A percentile compares a stretch with the other conserved stretches of the same genome.
These are phyloP conservation scores for Pythium diclinum DNA, from an alignment of 352 stramenopile species.

Conservation along the genomic window DNA sequence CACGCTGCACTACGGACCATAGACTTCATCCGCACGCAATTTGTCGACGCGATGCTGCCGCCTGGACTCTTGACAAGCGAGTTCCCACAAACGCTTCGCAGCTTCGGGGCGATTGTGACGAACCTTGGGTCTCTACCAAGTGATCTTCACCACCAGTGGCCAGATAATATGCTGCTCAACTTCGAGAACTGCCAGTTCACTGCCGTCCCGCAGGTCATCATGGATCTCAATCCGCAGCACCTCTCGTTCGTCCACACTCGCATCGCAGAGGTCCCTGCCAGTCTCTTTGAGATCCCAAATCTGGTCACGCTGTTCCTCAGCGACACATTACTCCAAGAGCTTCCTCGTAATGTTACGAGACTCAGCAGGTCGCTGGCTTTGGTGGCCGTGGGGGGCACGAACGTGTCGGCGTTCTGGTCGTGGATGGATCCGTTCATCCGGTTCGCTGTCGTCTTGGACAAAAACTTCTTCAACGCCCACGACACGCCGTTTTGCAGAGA, in stretches of 20 bases:
- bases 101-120: not conserved
- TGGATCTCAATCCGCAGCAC: not conserved
- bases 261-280: not conserved
- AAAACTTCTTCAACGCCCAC: constrained; percentile 5
- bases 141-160: constrained; percentile 5
- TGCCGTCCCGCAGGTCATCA: not conserved
- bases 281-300: constrained; percentile 1
- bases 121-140: not conserved
- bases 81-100: not conserved
- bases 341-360: not conserved
- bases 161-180: not conserved
- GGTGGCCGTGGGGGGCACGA: not conserved
- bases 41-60: not conserved
- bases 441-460: not conserved
- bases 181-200: not conserved
- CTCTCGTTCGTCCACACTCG: not conserved
- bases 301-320: not conserved
- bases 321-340: constrained; percentile 1
- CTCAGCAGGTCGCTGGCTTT: not conserved
- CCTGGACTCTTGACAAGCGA: not conserved
- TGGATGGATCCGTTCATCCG: constrained; percentile 6
- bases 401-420: constrained; percentile 9
- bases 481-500: constrained; percentile 5
- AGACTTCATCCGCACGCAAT: constrained; percentile 3
- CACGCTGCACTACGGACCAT: constrained; percentile 1